A percentile compares a stretch with the other conserved stretches of the same genome.
Evolutionary conservation across 768 basidiomycete species (phyloP).

Genomic region (Termitomyces sp.): DNA sequence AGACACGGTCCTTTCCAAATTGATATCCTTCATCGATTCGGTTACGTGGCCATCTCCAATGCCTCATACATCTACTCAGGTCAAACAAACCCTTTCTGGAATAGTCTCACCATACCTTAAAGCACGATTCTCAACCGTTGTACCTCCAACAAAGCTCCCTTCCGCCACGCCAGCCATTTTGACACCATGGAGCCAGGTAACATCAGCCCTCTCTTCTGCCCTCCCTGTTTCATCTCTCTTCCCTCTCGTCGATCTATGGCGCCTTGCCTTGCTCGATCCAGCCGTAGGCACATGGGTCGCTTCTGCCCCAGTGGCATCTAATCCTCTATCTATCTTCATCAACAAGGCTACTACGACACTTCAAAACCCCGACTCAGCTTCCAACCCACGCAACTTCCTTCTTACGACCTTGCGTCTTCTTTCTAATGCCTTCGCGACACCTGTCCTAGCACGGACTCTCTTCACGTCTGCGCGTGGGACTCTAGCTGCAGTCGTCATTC

Average conservation of each 20-base stretch:
- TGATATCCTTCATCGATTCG: slow-evolving; percentile 55
- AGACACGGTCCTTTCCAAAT: slow-evolving; percentile 56
- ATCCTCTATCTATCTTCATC: slow-evolving; percentile 42
- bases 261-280: slow-evolving; percentile 66
- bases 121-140: slow-evolving; percentile 38
- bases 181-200: slow-evolving; percentile 43
- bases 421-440: slow-evolving; percentile 58
- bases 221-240: slow-evolving; percentile 60
- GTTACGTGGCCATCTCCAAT: slow-evolving; percentile 28
- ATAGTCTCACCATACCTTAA: slow-evolving; percentile 62
- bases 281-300: slow-evolving; percentile 45
- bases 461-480: slow-evolving; percentile 24
- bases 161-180: slow-evolving; percentile 34
- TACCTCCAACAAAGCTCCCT: slow-evolving; percentile 13
- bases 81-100: slow-evolving; percentile 43
- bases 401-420: slow-evolving; percentile 65
- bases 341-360: slow-evolving; percentile 23
- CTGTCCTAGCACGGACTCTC: slow-evolving; percentile 35
- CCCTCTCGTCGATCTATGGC: slow-evolving; percentile 80
- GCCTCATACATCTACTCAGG: slow-evolving; percentile 25
- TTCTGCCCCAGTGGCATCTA: slow-evolving; percentile 25
- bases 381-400: slow-evolving; percentile 46
- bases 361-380: neutral
- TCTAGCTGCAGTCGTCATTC: slow-evolving; percentile 54
- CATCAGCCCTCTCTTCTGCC: slow-evolving; percentile 31